Conservation (phyloP, 2,329 filamentous ascomycete genomes). For the Acephala macrosclerotiorum region DNA sequence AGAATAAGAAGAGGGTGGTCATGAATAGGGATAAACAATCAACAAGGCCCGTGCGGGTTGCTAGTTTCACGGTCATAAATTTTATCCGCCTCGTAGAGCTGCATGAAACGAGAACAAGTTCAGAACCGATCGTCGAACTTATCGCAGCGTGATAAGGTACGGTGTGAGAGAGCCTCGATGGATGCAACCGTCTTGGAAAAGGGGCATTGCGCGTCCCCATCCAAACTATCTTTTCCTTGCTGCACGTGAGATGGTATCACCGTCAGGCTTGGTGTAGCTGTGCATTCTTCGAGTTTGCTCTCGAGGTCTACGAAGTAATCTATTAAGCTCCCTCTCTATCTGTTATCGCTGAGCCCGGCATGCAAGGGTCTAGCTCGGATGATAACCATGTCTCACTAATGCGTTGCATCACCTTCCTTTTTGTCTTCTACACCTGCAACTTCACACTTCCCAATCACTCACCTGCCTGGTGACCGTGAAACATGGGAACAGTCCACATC, state of each 20-base stretch:
- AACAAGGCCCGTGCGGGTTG: no score
- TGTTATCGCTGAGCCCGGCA: neutral
- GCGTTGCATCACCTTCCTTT: conserved; percentile 19
- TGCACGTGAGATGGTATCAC: conserved; percentile 7
- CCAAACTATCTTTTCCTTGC: neutral
- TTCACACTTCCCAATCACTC: conserved; percentile 2
- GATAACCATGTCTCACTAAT: conserved; percentile 13
- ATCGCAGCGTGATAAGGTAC: conserved; percentile 1
- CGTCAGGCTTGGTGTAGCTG: neutral
- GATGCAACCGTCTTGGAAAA: neutral
- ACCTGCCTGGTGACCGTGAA: neutral
- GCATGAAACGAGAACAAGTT: conserved; percentile 7
- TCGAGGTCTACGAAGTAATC: neutral
- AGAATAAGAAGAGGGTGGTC: no score
- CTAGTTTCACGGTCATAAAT: no score
- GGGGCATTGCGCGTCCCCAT: conserved; percentile 7
- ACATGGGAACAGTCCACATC: conserved; percentile 3
- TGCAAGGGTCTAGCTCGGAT: conserved; percentile 6
- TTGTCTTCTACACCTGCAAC: conserved; percentile 3
- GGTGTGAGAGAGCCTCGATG: neutral
- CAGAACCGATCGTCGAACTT: neutral
- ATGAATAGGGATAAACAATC: no score
- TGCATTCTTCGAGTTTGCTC: neutral
- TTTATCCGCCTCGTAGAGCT: no score
- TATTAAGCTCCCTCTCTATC: conserved; percentile 5